phyloP scores from a whole-genome alignment of 208 protist genomes.

The Trypanosoma vivax region DNA sequence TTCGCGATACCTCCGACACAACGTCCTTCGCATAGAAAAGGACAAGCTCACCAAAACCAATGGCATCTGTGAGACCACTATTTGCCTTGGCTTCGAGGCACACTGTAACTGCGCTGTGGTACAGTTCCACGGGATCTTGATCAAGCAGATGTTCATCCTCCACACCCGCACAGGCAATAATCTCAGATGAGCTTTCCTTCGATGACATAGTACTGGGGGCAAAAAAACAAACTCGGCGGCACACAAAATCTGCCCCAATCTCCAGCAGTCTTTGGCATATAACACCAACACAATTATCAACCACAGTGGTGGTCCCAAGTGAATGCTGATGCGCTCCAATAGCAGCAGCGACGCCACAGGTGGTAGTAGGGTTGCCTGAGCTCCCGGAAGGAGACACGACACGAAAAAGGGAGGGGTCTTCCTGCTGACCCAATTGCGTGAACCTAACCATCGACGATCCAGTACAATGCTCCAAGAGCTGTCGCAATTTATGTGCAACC shows the following conservation, averaged over 20 bases:
- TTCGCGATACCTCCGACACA: constrained; percentile 4
- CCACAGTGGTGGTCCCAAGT: neutral
- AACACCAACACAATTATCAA: constrained; percentile 1
- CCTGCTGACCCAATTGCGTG: neutral
- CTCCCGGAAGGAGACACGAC: neutral
- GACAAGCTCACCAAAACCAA: constrained; percentile 18
- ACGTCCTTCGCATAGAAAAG: constrained; percentile 12
- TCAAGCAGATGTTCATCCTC: neutral
- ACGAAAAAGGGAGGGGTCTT: neutral
- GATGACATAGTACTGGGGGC: neutral
- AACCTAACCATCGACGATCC: neutral
- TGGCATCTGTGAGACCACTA: constrained; percentile 12
- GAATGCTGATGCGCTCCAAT: neutral
- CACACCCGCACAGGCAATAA: neutral
- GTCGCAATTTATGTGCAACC: constrained; percentile 6
- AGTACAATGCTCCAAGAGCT: constrained; percentile 2
- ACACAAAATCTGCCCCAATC: constrained; percentile 9
- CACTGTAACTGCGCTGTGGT: constrained; percentile 13
- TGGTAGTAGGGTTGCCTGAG: neutral
- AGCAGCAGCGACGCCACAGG: neutral
- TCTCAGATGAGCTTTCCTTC: neutral
- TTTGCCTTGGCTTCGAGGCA: constrained; percentile 20
- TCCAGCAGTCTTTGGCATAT: constrained; percentile 14
- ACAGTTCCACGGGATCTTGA: constrained; percentile 9
- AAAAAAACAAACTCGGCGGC: constrained; percentile 2